Evolutionary conservation across 768 basidiomycete species (phyloP), one percentile per base, ranked within the genome.

Genomic region (Pulveroboletus sp.): DNA sequence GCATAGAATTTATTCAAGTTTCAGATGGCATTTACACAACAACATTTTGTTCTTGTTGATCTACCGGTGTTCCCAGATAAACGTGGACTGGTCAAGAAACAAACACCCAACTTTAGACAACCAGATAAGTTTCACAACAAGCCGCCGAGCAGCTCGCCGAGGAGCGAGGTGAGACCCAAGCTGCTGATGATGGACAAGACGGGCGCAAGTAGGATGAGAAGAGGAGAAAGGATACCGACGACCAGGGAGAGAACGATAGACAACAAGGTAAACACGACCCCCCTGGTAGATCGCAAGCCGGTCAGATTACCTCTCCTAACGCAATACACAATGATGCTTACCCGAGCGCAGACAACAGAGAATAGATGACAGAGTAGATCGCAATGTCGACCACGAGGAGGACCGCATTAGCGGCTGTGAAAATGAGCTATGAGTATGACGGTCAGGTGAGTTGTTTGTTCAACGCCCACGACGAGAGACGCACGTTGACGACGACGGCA

Each of bases 361-460:
- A 1, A 10, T 13, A 35, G 24, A 53, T 37, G 27, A 45, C 0
- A 19, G 39, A 12, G 13, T 39, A 33, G 40, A 57, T 45, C 1
- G 40, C 10, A 8, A 9, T 0, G 23, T 57, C 39, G 20, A 53
- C 55, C 5, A 57, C 49, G 12, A 24, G 32, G 10, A 58, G 55
- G 21, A 50, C 48, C 11, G 48, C 51, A 9, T 11, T 27, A 2
- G n/a, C 1, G 14, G 51, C 43, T 2, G n/a, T 16, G 37, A 58
- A 46, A 45, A 58, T 4, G 37, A 58, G 55, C 55, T 57, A 17
- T 41, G 27, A 11, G 20, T 7, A 39, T 21, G 24, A 6, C 5
- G 13, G 25, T 43, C 25, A 27, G 25, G 25, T 5, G 25, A 27
- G 5, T 27, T 27, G 12, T 2, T 29, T 29, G 27, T 7, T 9